Base-by-base conservation (phyloP, 169 alveolate genomes). In the Eimeria praecox region DNA sequence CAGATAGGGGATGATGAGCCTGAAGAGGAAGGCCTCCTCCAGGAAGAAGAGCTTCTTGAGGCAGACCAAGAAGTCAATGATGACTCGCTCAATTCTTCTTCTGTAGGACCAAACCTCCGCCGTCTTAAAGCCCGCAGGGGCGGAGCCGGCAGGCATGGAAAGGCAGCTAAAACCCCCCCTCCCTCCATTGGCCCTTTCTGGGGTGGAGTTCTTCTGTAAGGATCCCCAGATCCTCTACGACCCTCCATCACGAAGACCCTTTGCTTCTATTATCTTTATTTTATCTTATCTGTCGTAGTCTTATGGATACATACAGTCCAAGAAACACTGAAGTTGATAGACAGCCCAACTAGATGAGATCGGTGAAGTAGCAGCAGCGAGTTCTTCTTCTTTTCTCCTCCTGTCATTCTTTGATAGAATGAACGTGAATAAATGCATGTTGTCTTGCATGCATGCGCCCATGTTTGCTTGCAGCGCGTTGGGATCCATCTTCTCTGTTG, bases 21-120 rank as follows among this genome's bases (percentile, higher is more conserved):
- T 1, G 90, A 42, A 33, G 54, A n/a, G 14, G 52, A 8, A n/a
- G n/a, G n/a, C n/a, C n/a, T n/a, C 75, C 49, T 3, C 75, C 5
- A 6, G 64, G 75, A 9, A 4, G 90, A 24, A 22, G 90, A 20
- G 71, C 35, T 33, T 33, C 33, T 6, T 24, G 91, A 24, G 16
- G 91, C 6, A 3, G 75, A 30, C 1, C 20, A 10, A n/a, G 24
- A 9, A 46, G 49, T 22, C 38, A 14, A 12, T 18, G 49, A 20
- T 20, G 90, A n/a, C n/a, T n/a, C n/a, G 49, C 30, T 82, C 40
- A 12, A 16, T 2, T 9, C 38, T 22, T 24, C 44, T 35, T 12
- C 82, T 46, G 62, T 33, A 59, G 93, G 93, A 27, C 77, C 93
- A 62, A 86, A 59, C 54, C 64, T 86, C 42, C 93, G 93, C 66